Evolutionary conservation across 2,329 filamentous ascomycete genomes (phyloP), one percentile per base, ranked within the genome.

Genomic region (Botrytis sinoallii): DNA sequence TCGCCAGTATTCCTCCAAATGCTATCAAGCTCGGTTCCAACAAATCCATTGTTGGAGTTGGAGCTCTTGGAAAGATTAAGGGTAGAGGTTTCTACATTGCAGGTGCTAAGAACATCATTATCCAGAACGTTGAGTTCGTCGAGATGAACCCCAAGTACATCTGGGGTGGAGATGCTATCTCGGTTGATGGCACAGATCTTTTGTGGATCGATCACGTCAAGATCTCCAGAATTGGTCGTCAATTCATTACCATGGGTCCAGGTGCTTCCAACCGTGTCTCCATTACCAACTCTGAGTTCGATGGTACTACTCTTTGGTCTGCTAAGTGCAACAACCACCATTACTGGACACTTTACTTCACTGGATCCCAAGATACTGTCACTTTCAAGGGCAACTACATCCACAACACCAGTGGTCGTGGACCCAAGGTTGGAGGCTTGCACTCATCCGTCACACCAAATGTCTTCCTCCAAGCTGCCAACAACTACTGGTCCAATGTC

Each of bases 101-200:
- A 22, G 38, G 25, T 42, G 52, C 29, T 6, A 59, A 29, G 3
- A 46, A 70, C 10, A 60, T 70, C 38, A 70, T 70, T 3, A 70
- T 70, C 42, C 67, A 70, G 67, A 89, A 88, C 81, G 82, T 88
- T 72, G 84, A 86, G 71, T 84, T 89, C 78, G 88, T 86, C 70
- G 82, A 87, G 70, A 81, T 89, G 67, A 89, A 89, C 83, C 84
- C 87, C 25, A 78, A 86, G 79, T 87, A 88, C 77, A 86, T 89
- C 77, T 89, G 88, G 88, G 88, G 88, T 72, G 88, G 87, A 71
- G 88, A 89, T 79, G 88, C 85, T 57, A 87, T 89, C 79, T 87
- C 86, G 59, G 80, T 89, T 10, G 82, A 87, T 73, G 82, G 83
- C 61, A 79, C 83, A 22, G 85, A 86, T 75, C 75, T 84, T 48